A percentile compares a stretch with the other conserved stretches of the same genome.
These are phyloP conservation scores for Blastobotrys aristatus DNA, from an alignment of 1,139 yeast genomes.

Conservation along the genomic window DNA sequence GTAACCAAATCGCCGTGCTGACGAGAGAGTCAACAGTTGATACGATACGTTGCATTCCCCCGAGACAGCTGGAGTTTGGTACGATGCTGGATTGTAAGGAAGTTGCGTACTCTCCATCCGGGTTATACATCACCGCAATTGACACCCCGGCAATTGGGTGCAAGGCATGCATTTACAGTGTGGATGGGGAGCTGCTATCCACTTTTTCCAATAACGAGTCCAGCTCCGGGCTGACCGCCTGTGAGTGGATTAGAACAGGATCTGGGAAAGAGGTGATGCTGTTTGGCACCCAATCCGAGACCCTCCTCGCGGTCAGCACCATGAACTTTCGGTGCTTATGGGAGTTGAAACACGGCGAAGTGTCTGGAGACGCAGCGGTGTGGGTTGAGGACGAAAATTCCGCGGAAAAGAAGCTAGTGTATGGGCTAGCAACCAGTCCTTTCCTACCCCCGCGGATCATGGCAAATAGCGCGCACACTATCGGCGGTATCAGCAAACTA, in stretches of 20 bases:
- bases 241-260: constrained; percentile 12
- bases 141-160: constrained; percentile 28
- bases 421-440: constrained; percentile 14
- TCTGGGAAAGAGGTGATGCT: constrained; percentile 18
- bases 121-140: constrained; percentile 24
- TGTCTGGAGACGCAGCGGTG: constrained; percentile 15
- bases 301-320: constrained; percentile 19
- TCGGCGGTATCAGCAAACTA: constrained; percentile 12
- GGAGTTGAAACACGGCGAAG: constrained; percentile 22
- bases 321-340: constrained; percentile 19
- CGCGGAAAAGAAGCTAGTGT: constrained; percentile 6
- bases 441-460: constrained; percentile 10
- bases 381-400: constrained; percentile 22
- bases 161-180: constrained; percentile 22
- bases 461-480: neutral
- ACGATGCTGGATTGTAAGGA: constrained; percentile 23
- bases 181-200: constrained; percentile 20
- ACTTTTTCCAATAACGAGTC: neutral
- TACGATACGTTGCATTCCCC: constrained; percentile 12
- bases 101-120: constrained; percentile 24
- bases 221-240: neutral
- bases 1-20: constrained; percentile 16
- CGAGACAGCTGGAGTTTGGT: constrained; percentile 12
- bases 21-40: constrained; percentile 20
- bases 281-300: constrained; percentile 24